These are phyloP conservation scores for Cutaneotrichosporon dermatis DNA, from an alignment of 1,284 basidiomycete species.

Conservation along the genomic window DNA sequence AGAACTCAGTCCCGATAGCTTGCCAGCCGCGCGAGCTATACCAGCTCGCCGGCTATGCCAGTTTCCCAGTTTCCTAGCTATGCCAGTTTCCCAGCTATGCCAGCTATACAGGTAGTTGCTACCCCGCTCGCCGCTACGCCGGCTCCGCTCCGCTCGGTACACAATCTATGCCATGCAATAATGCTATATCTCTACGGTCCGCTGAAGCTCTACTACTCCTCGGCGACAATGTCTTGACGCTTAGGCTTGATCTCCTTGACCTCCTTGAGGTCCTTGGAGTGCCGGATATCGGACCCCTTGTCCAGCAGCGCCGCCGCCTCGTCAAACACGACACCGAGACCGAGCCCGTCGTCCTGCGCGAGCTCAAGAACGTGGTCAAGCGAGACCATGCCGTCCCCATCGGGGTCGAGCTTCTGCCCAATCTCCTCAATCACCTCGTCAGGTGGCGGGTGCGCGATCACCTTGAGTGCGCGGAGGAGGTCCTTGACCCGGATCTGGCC, in stretches of 20 bases:
- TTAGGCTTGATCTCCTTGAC: constrained; percentile 45
- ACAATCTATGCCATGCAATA: constrained; percentile 7
- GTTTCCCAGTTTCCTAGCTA: too few species aligned
- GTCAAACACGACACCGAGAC: constrained; percentile 43
- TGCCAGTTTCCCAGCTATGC: too few species aligned
- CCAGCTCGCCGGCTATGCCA: too few species aligned
- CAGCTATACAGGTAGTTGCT: too few species aligned
- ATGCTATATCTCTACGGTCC: not conserved
- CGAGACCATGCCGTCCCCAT: constrained; percentile 86
- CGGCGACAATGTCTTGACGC: constrained; percentile 47
- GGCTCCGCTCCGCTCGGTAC: not conserved
- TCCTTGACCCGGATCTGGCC: constrained; percentile 89
- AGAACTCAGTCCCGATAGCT: too few species aligned
- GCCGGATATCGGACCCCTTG: constrained; percentile 46
- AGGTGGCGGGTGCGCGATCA: constrained; percentile 90
- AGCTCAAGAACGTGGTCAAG: constrained; percentile 50
- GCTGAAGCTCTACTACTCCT: constrained; percentile 20
- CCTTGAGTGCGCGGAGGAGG: constrained; percentile 80
- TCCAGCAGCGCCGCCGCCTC: constrained; percentile 42
- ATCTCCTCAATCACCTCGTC: constrained; percentile 85
- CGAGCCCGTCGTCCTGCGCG: constrained; percentile 49
- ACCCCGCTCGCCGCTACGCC: too few species aligned
- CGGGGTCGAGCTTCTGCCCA: constrained; percentile 90
- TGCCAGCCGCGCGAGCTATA: too few species aligned
- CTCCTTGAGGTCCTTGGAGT: constrained; percentile 39